Base-by-base conservation (phyloP, 495 filamentous ascomycete genomes). In the Aspergillus sparsus region DNA sequence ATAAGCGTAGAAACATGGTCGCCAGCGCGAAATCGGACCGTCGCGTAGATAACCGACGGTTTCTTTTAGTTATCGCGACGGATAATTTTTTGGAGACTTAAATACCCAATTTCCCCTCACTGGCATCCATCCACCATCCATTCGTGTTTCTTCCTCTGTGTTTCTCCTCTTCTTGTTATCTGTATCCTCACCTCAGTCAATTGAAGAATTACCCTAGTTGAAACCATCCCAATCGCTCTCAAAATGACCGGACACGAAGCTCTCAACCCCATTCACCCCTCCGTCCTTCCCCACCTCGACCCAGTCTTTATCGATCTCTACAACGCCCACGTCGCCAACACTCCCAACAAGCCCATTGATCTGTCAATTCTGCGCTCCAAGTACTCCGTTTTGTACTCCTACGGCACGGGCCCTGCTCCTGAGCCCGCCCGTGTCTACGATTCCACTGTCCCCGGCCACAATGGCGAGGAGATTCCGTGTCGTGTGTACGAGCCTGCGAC, bases 401-500 rank as follows among this genome's bases (percentile, higher is more conserved):
- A 72, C 34, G 70, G 70, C 0, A 72, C 70, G 0, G 70, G 65
- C 0, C 70, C 67, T 31, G 70, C 70, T 1, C 70, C 68, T 0
- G 67, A 68, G 5, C 64, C 63, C 15, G 67, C 60, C 3, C 66
- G 62, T 0, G 49, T 72, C 5, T 72, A 70, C 53, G 78, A 82
- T 49, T 45, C 65, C 27, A 59, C 69, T 32, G 62, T 79, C 0
- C 60, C 62, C 6, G 81, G 72, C 10, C 63, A 75, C 39, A 77
- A 82, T 52, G 76, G 74, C 15, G 61, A 69, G n/a, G 58, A 53
- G 53, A 67, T 82, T 47, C 63, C 73, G 10, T 71, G 77, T 9
- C 70, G 75, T 10, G 72, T 78, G 0, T 82, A 82, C 36, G 71
- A 79, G 47, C 79, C 80, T 3, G 70, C 35, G 55, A 66, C 58